Conservation (phyloP, 73 alveolate genomes). For the Paramecium caudatum region DNA sequence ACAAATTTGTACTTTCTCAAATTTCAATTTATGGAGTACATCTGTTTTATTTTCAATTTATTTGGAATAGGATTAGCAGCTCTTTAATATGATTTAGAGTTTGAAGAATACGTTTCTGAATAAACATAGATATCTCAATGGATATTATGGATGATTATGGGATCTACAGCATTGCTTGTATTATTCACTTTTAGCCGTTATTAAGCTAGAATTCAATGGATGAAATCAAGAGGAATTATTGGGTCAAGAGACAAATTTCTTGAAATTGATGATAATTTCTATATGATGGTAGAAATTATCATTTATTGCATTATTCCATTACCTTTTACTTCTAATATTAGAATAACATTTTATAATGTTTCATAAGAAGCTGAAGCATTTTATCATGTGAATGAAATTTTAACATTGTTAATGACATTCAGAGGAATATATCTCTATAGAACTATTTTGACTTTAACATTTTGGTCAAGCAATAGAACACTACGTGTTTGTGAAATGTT, state of each 20-base stretch:
- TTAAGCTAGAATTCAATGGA: slow-evolving; percentile 79
- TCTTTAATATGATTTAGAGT: slow-evolving; percentile 10
- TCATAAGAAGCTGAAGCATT: slow-evolving; percentile 70
- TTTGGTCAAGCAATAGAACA: slow-evolving; percentile 81
- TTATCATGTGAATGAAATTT: slow-evolving; percentile 79
- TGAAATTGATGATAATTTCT: slow-evolving; percentile 72
- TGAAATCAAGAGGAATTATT: slow-evolving; percentile 75
- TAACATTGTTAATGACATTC: slow-evolving; percentile 68
- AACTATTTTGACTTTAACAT: slow-evolving; percentile 77
- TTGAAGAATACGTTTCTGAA: slow-evolving; percentile 44
- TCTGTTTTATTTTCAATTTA: slow-evolving; percentile 8
- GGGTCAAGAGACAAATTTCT: slow-evolving; percentile 76
- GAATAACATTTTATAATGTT: slow-evolving; percentile 68
- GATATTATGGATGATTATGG: slow-evolving; percentile 22
- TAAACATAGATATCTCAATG: slow-evolving; percentile 20
- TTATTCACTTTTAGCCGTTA: slow-evolving; percentile 76
- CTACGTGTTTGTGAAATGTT: slow-evolving; percentile 84
- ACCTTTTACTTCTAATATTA: slow-evolving; percentile 75
- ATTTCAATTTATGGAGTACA: slow-evolving; percentile 24
- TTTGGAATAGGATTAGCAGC: slow-evolving; percentile 16
- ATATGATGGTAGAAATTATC: slow-evolving; percentile 69
- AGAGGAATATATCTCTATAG: slow-evolving; percentile 79
- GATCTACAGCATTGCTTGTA: neutral
- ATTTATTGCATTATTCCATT: slow-evolving; percentile 79
- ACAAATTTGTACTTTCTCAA: slow-evolving; percentile 11